These are phyloP conservation scores for Cystofilobasidium ferigula DNA, from an alignment of 768 basidiomycete genomes.

Conservation along the genomic window DNA sequence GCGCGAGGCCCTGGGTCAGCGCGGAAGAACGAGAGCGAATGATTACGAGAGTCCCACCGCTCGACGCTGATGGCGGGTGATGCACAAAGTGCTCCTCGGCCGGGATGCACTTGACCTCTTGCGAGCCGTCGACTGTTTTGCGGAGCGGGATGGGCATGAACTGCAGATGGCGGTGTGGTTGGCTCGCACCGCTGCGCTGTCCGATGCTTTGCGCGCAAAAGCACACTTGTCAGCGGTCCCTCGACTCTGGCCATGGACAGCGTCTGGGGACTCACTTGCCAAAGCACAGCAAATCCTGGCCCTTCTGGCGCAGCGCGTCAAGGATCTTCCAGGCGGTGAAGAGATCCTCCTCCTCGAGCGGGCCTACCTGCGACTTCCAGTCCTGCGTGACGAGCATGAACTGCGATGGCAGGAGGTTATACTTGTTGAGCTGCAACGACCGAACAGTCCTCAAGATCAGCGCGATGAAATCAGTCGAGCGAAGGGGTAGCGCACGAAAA, in stretches of 20 bases:
- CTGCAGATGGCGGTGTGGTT: constrained; percentile 23
- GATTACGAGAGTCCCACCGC: not conserved
- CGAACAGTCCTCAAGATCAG: not conserved
- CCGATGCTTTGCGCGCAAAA: constrained; percentile 11
- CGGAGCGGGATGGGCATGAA: constrained; percentile 2
- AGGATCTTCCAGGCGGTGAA: constrained; percentile 7
- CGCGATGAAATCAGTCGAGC: not conserved
- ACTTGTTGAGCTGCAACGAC: constrained; percentile 19
- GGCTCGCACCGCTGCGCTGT: constrained; percentile 3
- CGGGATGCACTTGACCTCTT: too few relatives aligned
- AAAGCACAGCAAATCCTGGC: constrained; percentile 5
- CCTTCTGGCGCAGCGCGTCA: not conserved
- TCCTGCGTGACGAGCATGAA: constrained; percentile 16
- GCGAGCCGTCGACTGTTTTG: not conserved
- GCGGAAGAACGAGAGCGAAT: not conserved
- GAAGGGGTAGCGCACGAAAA: not conserved
- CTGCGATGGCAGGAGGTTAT: constrained; percentile 20
- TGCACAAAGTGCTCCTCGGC: constrained; percentile 8
- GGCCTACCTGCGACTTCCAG: constrained; percentile 12
- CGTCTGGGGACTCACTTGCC: constrained; percentile 7
- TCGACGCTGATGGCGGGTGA: not conserved
- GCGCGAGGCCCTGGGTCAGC: not conserved
- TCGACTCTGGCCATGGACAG: not conserved
- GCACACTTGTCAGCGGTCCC: not conserved
- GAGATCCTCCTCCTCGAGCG: constrained; percentile 10